Base-by-base conservation (phyloP, 305 asterid genomes). In the Fraxinus platypoda region DNA sequence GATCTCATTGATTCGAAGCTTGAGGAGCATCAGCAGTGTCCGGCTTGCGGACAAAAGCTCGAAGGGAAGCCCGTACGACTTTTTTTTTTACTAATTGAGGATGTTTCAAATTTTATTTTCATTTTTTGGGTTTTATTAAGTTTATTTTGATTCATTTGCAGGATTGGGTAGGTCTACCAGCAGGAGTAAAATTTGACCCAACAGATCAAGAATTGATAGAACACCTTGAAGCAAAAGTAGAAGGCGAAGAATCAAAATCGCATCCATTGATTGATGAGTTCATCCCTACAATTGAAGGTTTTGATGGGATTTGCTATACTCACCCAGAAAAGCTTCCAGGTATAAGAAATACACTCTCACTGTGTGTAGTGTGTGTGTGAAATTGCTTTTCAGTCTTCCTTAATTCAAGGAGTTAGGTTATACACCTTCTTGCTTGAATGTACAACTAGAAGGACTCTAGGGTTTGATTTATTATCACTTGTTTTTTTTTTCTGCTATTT, bases 291-390 rank as follows among this genome's bases (percentile, higher is more conserved):
- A 94, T 97, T 83, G 97, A 97, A 88, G 99, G 99, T 6, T 98
- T 94, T 77, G 99, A 97, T 87, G 99, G 99, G 31, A 97, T 97
- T 90, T 97, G 99, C 87, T 97, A 97, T 81, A 94, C 99, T 31
- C 99, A 97, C 86, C 99, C 99, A 8, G 99, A 97, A 82, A 97
- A 94, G 77, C 99, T 97, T 81, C 99, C 99, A 59, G 99, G 98
- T 66, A 26, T 95, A 71, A 74, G 26, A 72, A 80, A 80, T 38
- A 75, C 78, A 68, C 77, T 73, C 76, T n/a, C 57, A 46, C 57
- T 3, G n/a, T 46, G 57, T 46, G 54, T 43, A 12, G 37, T 74
- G 23, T 17, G 70, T 3, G 57, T 46, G 54, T 38, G 6, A 49
- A 49, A 49, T 52, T 52, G 23, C 23, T 52, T 34, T 77, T 15